Conservation (phyloP, 116 monocot species). For the Phalaenopsis hybrid region DNA sequence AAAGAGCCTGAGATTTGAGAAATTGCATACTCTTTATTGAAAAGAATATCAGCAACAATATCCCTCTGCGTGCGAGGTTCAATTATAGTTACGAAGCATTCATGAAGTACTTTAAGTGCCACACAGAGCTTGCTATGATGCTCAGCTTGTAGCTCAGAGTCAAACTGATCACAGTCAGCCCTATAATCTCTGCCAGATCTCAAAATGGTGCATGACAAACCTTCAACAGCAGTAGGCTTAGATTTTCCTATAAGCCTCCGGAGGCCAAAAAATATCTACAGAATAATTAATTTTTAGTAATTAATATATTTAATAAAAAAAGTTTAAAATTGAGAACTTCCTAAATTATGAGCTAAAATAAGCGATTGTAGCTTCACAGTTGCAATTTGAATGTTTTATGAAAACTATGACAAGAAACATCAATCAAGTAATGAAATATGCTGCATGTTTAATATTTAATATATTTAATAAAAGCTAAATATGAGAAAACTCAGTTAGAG, state of each 20-base stretch:
- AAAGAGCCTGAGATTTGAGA: neutral
- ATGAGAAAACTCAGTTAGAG: too few species aligned
- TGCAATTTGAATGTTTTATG: too few species aligned
- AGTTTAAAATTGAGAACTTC: neutral
- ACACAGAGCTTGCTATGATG: constrained; percentile 50
- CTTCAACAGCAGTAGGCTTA: constrained; percentile 34
- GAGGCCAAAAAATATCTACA: constrained; percentile 49
- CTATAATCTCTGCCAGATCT: constrained; percentile 25
- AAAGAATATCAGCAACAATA: constrained; percentile 49
- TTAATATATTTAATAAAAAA: too few species aligned
- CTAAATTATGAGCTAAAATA: too few species aligned
- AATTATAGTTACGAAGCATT: constrained; percentile 53
- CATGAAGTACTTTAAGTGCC: constrained; percentile 57
- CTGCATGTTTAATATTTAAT: too few species aligned
- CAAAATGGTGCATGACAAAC: constrained; percentile 43
- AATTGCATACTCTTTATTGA: constrained; percentile 52
- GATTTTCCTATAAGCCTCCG: constrained; percentile 43
- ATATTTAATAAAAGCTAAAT: too few species aligned
- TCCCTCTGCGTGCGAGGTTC: constrained; percentile 59
- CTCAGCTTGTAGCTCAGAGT: constrained; percentile 23
- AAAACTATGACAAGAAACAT: too few species aligned
- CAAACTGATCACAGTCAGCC: constrained; percentile 16
- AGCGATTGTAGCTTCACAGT: too few species aligned
- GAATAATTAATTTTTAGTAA: neutral
- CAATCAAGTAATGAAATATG: too few species aligned